phyloP scores from a whole-genome alignment of 768 basidiomycete genomes.

The Baorangia bicolor region DNA sequence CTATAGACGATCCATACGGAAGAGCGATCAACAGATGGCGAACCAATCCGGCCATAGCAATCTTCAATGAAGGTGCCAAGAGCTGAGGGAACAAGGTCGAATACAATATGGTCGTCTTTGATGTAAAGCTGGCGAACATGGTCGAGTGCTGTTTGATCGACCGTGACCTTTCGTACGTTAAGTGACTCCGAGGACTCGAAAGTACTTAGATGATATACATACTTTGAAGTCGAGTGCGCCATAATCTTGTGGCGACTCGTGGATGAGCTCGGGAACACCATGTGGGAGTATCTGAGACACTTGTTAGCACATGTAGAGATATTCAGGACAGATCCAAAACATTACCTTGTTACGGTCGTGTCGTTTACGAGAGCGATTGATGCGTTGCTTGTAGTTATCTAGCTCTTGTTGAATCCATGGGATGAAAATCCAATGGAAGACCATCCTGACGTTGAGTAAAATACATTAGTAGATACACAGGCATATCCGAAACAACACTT shows the following conservation, averaged over 20 bases:
- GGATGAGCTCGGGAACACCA: conserved; percentile 39
- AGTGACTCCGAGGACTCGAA: too few species aligned
- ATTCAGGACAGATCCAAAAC: neutral
- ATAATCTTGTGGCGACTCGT: conserved; percentile 27
- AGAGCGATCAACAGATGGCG: too few species aligned
- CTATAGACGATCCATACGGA: too few species aligned
- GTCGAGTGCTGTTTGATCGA: neutral
- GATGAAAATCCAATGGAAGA: conserved; percentile 25
- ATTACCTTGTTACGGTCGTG: neutral
- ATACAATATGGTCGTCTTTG: neutral
- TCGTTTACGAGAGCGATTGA: conserved; percentile 4
- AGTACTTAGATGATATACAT: too few species aligned
- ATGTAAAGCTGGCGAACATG: neutral
- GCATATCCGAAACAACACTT: too few species aligned
- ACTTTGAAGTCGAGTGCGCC: conserved; percentile 38
- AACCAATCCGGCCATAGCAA: too few species aligned
- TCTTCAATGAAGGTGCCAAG: neutral
- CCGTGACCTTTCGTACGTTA: neutral
- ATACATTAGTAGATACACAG: too few species aligned
- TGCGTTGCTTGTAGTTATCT: neutral
- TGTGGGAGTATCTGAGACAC: conserved; percentile 31
- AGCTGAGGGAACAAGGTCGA: neutral
- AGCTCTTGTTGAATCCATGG: conserved; percentile 6
- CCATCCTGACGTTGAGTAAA: too few species aligned
- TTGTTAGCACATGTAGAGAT: neutral